A percentile compares a stretch with the other conserved stretches of the same genome.
These are phyloP conservation scores for Kodamaea lidongshanica DNA, from an alignment of 805 yeast species.

Conservation along the genomic window DNA sequence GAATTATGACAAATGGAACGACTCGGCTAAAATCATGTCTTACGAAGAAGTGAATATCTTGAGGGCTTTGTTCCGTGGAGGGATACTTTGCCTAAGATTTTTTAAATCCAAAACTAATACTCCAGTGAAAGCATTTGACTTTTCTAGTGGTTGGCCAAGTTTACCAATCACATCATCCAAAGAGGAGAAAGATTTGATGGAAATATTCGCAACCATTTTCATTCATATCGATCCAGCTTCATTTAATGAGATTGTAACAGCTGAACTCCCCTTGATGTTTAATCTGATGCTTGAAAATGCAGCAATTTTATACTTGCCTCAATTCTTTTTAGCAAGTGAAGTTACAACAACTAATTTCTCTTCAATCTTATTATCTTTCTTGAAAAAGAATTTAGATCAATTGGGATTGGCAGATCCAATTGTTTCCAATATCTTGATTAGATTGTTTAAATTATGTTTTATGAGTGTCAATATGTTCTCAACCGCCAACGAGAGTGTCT, in stretches of 20 bases:
- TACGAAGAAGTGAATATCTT: constrained; percentile 78
- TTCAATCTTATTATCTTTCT: constrained; percentile 71
- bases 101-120: constrained; percentile 49
- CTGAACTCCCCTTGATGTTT: constrained; percentile 72
- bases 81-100: constrained; percentile 71
- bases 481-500: constrained; percentile 74
- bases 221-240: constrained; percentile 93
- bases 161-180: constrained; percentile 81
- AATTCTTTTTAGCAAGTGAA: constrained; percentile 88
- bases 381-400: constrained; percentile 68
- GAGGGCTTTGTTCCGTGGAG: constrained; percentile 73
- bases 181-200: constrained; percentile 94
- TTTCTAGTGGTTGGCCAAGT: constrained; percentile 73
- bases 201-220: constrained; percentile 86
- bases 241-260: constrained; percentile 82
- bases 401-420: constrained; percentile 76
- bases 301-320: constrained; percentile 84
- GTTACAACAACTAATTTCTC: constrained; percentile 87
- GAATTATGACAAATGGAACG: constrained; percentile 64
- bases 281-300: constrained; percentile 76
- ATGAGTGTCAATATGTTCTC: constrained; percentile 95
- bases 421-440: constrained; percentile 71
- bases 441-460: constrained; percentile 86
- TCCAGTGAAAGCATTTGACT: constrained; percentile 36
- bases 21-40: constrained; percentile 75